Conservation (phyloP, 768 basidiomycete genomes). For the Neoboletus magnificus region DNA sequence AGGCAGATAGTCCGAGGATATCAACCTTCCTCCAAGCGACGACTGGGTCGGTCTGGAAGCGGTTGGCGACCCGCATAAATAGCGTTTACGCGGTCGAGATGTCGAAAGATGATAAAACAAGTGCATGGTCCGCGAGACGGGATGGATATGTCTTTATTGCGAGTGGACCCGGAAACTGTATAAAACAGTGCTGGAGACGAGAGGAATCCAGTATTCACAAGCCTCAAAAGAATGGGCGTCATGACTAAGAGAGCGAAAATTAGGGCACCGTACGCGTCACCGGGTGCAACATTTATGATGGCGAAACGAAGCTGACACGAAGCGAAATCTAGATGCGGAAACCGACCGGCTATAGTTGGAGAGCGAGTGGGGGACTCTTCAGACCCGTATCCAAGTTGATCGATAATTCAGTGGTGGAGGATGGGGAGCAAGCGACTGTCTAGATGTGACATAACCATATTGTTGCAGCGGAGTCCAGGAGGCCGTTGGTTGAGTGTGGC, state of each 20-base stretch:
- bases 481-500: conserved; percentile 35
- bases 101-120: conserved; percentile 28
- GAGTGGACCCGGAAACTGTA: conserved; percentile 24
- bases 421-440: conserved; percentile 43
- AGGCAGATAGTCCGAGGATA: conserved; percentile 32
- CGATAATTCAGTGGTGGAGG: conserved; percentile 43
- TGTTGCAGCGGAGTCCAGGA: conserved; percentile 45
- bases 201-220: conserved; percentile 37
- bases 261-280: conserved; percentile 34
- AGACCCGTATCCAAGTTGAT: conserved; percentile 50
- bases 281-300: conserved; percentile 32
- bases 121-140: conserved; percentile 48
- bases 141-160: conserved; percentile 61
- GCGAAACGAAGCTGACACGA: conserved; percentile 16
- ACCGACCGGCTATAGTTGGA: conserved; percentile 8
- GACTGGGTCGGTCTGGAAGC: conserved; percentile 20
- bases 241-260: conserved; percentile 39
- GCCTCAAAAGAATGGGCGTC: conserved; percentile 31
- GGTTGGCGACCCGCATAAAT: conserved; percentile 29
- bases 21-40: conserved; percentile 26
- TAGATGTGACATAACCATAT: conserved; percentile 39
- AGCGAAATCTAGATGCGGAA: conserved; percentile 28
- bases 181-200: conserved; percentile 23
- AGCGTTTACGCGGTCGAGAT: conserved; percentile 29
- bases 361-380: conserved; percentile 20